Conservation (phyloP, 208 protist genomes). For the Acanthamoeba sp. region DNA sequence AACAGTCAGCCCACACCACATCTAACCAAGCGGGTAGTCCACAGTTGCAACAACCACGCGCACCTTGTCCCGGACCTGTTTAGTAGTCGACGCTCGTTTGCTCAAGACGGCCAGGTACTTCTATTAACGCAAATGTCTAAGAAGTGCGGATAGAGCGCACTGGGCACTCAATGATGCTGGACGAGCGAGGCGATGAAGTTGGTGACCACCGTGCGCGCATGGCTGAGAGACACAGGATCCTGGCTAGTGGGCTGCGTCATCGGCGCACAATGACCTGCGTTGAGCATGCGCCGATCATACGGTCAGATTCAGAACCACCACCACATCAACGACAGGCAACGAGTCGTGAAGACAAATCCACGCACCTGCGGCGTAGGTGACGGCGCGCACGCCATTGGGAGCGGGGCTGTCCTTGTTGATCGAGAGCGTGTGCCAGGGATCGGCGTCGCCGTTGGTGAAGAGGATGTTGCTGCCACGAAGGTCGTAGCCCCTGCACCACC, state of each 20-base stretch:
- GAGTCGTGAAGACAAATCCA: neutral
- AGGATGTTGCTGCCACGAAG: slow-evolving; percentile 57
- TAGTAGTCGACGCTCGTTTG: too few species aligned
- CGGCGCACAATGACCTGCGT: slow-evolving; percentile 50
- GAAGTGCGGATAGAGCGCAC: too few species aligned
- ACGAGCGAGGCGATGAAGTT: slow-evolving; percentile 57
- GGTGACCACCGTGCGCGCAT: slow-evolving; percentile 5
- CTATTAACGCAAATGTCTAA: too few species aligned
- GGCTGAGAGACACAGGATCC: slow-evolving; percentile 7
- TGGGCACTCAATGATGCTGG: too few species aligned
- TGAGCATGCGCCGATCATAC: too few species aligned
- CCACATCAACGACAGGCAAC: too few species aligned
- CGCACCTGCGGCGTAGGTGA: slow-evolving; percentile 47
- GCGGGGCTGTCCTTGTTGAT: slow-evolving; percentile 41
- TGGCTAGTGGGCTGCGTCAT: slow-evolving; percentile 53
- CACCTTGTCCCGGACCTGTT: too few species aligned
- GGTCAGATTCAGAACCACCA: too few species aligned
- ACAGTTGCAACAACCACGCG: too few species aligned
- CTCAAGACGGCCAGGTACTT: too few species aligned
- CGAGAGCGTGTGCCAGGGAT: slow-evolving; percentile 48
- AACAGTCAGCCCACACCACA: too few species aligned
- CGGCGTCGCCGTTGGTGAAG: slow-evolving; percentile 35
- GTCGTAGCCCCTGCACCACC: slow-evolving; percentile 11
- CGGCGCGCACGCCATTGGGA: neutral
- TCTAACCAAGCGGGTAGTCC: too few species aligned